These are phyloP conservation scores for Adenanthera pavonina DNA, from an alignment of 306 rosid genomes.

Conservation along the genomic window DNA sequence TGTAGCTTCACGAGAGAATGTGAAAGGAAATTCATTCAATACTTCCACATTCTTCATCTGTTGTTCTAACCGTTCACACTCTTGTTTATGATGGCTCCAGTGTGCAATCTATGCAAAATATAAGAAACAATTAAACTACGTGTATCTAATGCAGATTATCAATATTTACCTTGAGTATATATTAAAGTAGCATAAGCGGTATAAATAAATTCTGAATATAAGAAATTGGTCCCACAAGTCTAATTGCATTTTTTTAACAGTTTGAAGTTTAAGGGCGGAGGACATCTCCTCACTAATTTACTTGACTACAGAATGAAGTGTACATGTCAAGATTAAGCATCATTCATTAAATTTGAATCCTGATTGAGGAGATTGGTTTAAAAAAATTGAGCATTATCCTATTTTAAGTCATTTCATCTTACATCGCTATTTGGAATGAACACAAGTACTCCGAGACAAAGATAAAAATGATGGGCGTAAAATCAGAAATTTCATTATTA, in stretches of 20 bases:
- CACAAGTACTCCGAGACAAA: not conserved
- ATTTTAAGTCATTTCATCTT: not conserved
- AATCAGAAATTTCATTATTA: not conserved
- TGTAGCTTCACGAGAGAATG: constrained; percentile 73
- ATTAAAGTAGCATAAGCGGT: not conserved
- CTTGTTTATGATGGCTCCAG: constrained; percentile 80
- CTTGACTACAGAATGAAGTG: not conserved
- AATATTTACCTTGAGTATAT: not conserved
- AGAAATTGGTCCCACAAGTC: not conserved
- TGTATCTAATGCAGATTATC: not conserved
- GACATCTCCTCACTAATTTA: not conserved
- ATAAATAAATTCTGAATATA: not conserved
- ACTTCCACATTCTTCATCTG: constrained; percentile 64
- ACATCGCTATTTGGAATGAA: not conserved
- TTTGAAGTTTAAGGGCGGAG: not conserved
- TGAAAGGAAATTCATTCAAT: constrained; percentile 80
- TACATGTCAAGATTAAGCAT: not conserved
- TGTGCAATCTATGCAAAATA: constrained; percentile 61
- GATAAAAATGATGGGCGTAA: not conserved
- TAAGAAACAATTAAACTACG: constrained; percentile 31
- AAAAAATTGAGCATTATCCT: not conserved
- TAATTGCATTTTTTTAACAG: not conserved
- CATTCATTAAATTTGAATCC: not conserved
- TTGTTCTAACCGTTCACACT: constrained; percentile 78
- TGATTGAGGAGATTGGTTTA: not conserved